A percentile compares a stretch with the other conserved stretches of the same genome.
phyloP scores from a whole-genome alignment of 1,284 basidiomycete genomes.

The Megacollybia platyphylla region DNA sequence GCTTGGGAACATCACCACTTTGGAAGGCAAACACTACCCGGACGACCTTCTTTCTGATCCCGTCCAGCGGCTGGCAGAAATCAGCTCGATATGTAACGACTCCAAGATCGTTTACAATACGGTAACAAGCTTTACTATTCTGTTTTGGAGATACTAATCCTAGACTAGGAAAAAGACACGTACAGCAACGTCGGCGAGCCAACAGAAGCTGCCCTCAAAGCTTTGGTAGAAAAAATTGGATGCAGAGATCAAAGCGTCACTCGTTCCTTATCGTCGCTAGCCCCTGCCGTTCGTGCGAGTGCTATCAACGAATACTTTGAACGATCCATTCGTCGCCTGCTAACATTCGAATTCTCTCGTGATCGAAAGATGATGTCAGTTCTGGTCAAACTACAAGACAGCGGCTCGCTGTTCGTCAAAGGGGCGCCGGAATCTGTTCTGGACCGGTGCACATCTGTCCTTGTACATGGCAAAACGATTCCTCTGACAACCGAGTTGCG shows the following conservation, averaged over 20 bases:
- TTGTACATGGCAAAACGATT: conserved; percentile 54
- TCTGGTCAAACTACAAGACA: conserved; percentile 52
- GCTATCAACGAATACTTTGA: conserved; percentile 82
- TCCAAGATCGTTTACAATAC: conserved; percentile 78
- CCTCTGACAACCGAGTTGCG: conserved; percentile 57
- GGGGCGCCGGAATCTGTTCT: conserved; percentile 94
- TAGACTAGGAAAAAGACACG: conserved; percentile 55
- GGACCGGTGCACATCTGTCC: conserved; percentile 72
- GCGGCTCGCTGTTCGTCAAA: conserved; percentile 76
- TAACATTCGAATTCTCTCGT: conserved; percentile 95
- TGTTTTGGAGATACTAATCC: conserved; percentile 1
- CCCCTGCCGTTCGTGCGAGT: conserved; percentile 55
- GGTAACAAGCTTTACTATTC: conserved; percentile 27
- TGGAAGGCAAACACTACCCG: conserved; percentile 44
- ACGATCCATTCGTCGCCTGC: conserved; percentile 58
- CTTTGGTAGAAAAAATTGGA: conserved; percentile 85
- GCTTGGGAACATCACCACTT: conserved; percentile 55
- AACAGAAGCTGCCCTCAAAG: conserved; percentile 90
- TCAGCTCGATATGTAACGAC: conserved; percentile 88
- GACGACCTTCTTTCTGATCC: conserved; percentile 57
- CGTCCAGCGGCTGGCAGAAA: conserved; percentile 76
- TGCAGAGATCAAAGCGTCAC: conserved; percentile 40
- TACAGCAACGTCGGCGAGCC: conserved; percentile 92
- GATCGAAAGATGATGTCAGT: conserved; percentile 99
- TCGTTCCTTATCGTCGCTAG: conserved; percentile 45